A percentile compares a stretch with the other conserved stretches of the same genome.
Conservation (phyloP, 176 grass and related monocot species). For the Carex myosuroides region DNA sequence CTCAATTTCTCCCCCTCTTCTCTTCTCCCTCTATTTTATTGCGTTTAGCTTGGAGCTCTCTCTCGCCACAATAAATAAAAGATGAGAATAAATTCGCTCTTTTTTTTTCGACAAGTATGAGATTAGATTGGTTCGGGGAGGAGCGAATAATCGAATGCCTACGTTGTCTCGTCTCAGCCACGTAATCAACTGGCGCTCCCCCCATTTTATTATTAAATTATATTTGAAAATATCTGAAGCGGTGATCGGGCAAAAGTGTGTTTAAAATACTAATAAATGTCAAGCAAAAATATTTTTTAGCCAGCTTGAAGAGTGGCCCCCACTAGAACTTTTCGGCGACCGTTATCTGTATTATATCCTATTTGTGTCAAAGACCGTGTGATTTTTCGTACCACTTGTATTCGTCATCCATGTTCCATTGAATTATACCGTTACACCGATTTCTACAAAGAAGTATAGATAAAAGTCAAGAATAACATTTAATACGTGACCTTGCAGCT, state of each 20-base stretch:
- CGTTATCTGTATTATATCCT: background rate
- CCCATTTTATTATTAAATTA: background rate
- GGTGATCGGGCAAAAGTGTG: background rate
- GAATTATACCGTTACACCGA: background rate
- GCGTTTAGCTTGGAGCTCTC: background rate
- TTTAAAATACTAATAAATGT: background rate
- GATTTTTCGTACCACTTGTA: background rate
- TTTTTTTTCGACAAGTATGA: background rate
- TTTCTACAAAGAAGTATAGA: background rate
- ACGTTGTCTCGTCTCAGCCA: conserved; percentile 1
- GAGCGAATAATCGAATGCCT: background rate
- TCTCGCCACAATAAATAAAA: background rate
- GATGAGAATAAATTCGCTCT: background rate
- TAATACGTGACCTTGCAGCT: background rate
- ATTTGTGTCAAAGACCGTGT: background rate
- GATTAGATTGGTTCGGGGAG: background rate
- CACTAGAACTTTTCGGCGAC: background rate
- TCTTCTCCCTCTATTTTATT: background rate
- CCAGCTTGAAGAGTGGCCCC: background rate
- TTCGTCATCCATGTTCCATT: background rate
- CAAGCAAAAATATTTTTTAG: conserved; percentile 1
- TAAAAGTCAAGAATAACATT: background rate
- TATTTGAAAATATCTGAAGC: conserved; percentile 13
- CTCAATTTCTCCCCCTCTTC: background rate
- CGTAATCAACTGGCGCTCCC: background rate